Conservation (phyloP, 805 yeast genomes). For the Wickerhamomyces xylosicus region DNA sequence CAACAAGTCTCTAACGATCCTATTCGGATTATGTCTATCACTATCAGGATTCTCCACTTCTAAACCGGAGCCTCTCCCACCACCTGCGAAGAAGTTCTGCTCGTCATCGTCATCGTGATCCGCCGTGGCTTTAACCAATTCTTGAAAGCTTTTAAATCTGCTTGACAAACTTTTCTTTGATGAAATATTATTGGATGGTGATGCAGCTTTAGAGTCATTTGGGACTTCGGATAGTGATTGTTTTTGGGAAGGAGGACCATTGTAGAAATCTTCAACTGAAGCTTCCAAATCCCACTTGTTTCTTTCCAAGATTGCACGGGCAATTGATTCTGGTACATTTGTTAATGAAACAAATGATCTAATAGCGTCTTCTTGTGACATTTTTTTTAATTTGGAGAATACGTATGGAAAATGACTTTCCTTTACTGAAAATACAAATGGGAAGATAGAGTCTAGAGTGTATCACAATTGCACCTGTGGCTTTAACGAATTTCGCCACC, state of each 20-base stretch:
- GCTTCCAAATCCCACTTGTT: conserved; percentile 20
- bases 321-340: conserved; percentile 13
- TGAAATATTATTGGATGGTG: background rate
- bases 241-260: conserved; percentile 8
- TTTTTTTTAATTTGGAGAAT: background rate
- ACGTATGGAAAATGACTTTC: too few species aligned
- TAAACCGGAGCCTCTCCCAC: conserved; percentile 64
- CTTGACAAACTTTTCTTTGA: conserved; percentile 9
- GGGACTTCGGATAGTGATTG: conserved; percentile 1
- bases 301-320: conserved; percentile 12
- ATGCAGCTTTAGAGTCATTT: conserved; percentile 4
- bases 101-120: conserved; percentile 41
- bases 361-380: conserved; percentile 6
- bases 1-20: conserved; percentile 42
- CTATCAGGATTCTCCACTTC: conserved; percentile 64
- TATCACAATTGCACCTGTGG: too few species aligned
- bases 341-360: conserved; percentile 13
- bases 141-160: conserved; percentile 30
- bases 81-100: conserved; percentile 55
- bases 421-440: too few species aligned
- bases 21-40: conserved; percentile 22
- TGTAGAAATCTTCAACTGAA: conserved; percentile 25
- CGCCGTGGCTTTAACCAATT: conserved; percentile 25
- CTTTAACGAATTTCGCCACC: too few species aligned
- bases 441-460: too few species aligned